phyloP scores from a whole-genome alignment of 192 early-diverging fungal species.

The Geranomyces variabilis region DNA sequence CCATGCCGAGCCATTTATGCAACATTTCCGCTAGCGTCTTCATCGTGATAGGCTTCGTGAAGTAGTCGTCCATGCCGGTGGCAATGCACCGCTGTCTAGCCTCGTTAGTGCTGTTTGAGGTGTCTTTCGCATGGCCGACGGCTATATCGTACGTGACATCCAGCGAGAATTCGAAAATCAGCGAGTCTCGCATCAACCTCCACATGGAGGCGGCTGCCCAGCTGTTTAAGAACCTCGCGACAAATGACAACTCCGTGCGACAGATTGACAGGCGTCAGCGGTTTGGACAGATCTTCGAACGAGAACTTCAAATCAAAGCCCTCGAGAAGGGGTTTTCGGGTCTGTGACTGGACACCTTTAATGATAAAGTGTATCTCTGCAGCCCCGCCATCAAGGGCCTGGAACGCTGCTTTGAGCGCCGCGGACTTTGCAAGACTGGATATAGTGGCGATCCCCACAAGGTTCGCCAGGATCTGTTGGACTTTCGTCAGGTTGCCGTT shows the following conservation, averaged over 20 bases:
- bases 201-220: slow-evolving; percentile 3
- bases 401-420: slow-evolving; percentile 2
- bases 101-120: slow-evolving; percentile 17
- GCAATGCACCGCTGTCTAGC: slow-evolving; percentile 7
- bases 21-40: slow-evolving; percentile 23
- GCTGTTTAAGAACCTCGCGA: slow-evolving; percentile 2
- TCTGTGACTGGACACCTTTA: slow-evolving; percentile 2
- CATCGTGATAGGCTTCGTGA: slow-evolving; percentile 25
- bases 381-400: neutral
- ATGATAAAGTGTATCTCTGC: slow-evolving; percentile 10
- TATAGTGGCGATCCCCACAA: slow-evolving; percentile 13
- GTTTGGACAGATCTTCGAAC: slow-evolving; percentile 11
- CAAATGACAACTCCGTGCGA: slow-evolving; percentile 26
- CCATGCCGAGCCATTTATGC: slow-evolving; percentile 17
- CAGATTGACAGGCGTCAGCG: slow-evolving; percentile 12
- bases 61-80: slow-evolving; percentile 30
- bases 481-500: slow-evolving; percentile 30
- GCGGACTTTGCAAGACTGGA: slow-evolving; percentile 7
- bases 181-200: neutral
- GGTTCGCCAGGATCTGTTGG: slow-evolving; percentile 25
- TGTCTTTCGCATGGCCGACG: slow-evolving; percentile 13
- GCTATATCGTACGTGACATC: slow-evolving; percentile 9
- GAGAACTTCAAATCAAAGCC: slow-evolving; percentile 22
- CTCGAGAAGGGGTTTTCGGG: neutral
- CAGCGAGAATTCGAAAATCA: slow-evolving; percentile 8